phyloP scores from a whole-genome alignment of 163 green algal genomes.

The Trebouxiophyceae sp. region DNA sequence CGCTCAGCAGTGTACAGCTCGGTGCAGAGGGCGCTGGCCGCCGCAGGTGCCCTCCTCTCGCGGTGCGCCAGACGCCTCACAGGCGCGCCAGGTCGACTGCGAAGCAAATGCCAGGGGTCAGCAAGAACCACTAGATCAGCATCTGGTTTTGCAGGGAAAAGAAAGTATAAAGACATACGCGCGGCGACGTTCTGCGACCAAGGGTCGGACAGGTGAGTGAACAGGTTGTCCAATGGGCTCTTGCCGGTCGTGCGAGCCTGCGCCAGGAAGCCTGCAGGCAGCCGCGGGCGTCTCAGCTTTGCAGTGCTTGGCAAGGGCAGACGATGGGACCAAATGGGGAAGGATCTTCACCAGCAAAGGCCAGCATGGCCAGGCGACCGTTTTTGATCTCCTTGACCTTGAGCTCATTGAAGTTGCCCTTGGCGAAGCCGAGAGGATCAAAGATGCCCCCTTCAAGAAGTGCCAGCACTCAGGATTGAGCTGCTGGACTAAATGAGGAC shows the following conservation, averaged over 20 bases:
- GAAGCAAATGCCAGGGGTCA: too few species aligned
- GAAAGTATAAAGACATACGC: too few species aligned
- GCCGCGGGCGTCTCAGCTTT: conserved; percentile 91
- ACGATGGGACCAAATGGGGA: background rate
- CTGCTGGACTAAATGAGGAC: too few species aligned
- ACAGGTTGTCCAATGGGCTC: conserved; percentile 63
- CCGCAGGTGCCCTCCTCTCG: too few species aligned
- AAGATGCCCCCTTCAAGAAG: conserved; percentile 76
- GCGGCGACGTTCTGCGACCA: background rate
- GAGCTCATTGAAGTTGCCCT: conserved; percentile 60
- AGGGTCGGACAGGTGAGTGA: conserved; percentile 60
- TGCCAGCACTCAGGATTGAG: conserved; percentile 11
- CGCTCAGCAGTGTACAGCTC: too few species aligned
- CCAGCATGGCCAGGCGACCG: conserved; percentile 63
- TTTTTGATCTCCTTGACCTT: conserved; percentile 98
- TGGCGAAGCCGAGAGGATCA: conserved; percentile 66
- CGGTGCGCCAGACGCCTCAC: too few species aligned
- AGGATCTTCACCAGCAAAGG: background rate
- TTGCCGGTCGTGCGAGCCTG: background rate
- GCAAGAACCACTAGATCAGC: too few species aligned
- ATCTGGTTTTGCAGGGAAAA: too few species aligned
- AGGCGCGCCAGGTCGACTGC: too few species aligned
- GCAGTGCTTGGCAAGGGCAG: conserved; percentile 19
- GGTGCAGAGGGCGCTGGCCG: too few species aligned
- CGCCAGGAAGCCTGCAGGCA: conserved; percentile 42